A percentile compares a stretch with the other conserved stretches of the same genome.
Evolutionary conservation across 2,329 filamentous ascomycete genomes (phyloP).

Genomic region (Trichoderma sp.): DNA sequence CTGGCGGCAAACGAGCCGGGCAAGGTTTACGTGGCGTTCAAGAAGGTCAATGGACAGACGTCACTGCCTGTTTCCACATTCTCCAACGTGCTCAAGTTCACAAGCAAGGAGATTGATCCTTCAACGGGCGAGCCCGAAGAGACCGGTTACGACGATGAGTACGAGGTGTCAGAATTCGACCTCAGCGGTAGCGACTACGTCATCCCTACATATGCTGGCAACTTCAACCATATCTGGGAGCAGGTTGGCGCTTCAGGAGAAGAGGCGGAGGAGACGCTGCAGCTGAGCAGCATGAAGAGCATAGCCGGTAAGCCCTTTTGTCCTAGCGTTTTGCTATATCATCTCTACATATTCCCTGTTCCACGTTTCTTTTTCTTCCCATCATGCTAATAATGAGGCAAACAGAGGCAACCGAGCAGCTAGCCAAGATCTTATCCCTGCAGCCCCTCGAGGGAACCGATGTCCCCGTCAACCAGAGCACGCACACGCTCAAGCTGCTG

Average conservation of each 20-base stretch:
- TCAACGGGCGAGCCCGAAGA: slow-evolving; percentile 91
- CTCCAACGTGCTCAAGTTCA: slow-evolving; percentile 93
- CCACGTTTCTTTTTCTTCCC: background rate
- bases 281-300: slow-evolving; percentile 82
- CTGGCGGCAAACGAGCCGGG: slow-evolving; percentile 83
- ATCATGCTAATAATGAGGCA: slow-evolving; percentile 25
- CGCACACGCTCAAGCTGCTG: slow-evolving; percentile 91
- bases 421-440: slow-evolving; percentile 80
- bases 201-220: slow-evolving; percentile 86
- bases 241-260: slow-evolving; percentile 86
- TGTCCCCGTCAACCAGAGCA: slow-evolving; percentile 80
- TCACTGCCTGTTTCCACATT: slow-evolving; percentile 79
- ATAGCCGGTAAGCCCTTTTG: slow-evolving; percentile 69
- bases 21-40: slow-evolving; percentile 93
- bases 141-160: slow-evolving; percentile 92
- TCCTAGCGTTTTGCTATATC: too few species aligned
- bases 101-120: slow-evolving; percentile 95
- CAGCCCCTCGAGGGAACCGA: slow-evolving; percentile 95
- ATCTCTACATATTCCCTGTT: background rate
- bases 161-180: slow-evolving; percentile 91
- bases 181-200: slow-evolving; percentile 91
- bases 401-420: slow-evolving; percentile 85
- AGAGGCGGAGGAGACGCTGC: slow-evolving; percentile 86
- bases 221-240: slow-evolving; percentile 95
- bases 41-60: slow-evolving; percentile 71